phyloP scores from a whole-genome alignment of 2,329 filamentous ascomycete species.

The Botrytis porri region DNA sequence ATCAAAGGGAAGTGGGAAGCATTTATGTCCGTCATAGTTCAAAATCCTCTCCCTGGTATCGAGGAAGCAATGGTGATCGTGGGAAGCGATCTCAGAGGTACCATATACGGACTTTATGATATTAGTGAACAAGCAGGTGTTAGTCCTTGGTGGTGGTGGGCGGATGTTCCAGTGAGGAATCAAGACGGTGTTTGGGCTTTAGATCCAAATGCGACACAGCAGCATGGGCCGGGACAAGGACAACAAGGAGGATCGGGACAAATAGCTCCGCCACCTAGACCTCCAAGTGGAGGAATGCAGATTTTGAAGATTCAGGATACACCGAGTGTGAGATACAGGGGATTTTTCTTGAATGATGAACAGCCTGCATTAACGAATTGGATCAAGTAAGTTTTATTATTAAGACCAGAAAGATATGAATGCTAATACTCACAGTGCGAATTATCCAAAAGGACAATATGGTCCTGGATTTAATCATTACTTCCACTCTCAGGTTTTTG shows the following conservation, averaged over 20 bases:
- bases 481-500: conserved; percentile 68
- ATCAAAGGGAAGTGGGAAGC: conserved; percentile 68
- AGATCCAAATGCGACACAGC: not conserved
- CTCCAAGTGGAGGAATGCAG: conserved; percentile 32
- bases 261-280: not conserved
- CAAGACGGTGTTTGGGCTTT: conserved; percentile 48
- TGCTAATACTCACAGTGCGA: conserved; percentile 39
- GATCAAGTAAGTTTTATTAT: conserved; percentile 42
- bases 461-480: conserved; percentile 52
- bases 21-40: conserved; percentile 58
- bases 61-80: conserved; percentile 62
- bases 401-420: not conserved
- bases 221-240: not conserved
- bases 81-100: conserved; percentile 62
- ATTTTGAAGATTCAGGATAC: conserved; percentile 45
- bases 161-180: conserved; percentile 49
- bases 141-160: conserved; percentile 60
- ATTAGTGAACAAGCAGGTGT: conserved; percentile 72
- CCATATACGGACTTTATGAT: conserved; percentile 69
- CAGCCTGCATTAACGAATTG: conserved; percentile 62
- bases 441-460: conserved; percentile 42
- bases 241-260: not conserved
- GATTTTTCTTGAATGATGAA: conserved; percentile 60
- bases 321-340: conserved; percentile 56
- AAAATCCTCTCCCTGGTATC: conserved; percentile 55